Evolutionary conservation across 2,329 filamentous ascomycete genomes (phyloP), one percentile per base, ranked within the genome.

Genomic region (Trichoderma gracile): DNA sequence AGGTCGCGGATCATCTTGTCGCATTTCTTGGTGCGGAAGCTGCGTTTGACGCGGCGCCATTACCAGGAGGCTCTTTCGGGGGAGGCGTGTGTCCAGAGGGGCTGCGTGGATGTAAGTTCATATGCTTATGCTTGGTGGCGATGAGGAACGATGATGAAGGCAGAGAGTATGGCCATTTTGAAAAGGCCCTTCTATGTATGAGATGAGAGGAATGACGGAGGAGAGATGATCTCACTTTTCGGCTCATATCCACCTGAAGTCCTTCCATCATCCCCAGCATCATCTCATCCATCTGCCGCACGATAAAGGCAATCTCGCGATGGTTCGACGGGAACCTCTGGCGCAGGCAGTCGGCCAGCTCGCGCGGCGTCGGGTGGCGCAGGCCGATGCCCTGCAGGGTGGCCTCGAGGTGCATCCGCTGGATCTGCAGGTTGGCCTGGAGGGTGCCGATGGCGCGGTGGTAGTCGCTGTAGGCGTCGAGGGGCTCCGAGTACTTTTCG

Each of bases 41-140:
- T 58, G 15, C 53, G 62, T 27, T 64, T 58, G 45, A 64, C 62
- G 54, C 62, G 55, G 23, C 62, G 60, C 60, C 60, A 63, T 63
- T 63, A 50, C 60, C 60, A 63, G 5, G 60, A 54, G 38, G 17
- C 40, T 19, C 60, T 63, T 17, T 63, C 60, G 19, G 60, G 43
- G 12, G 60, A 46, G 3, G 55, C 50, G 17, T 42, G 50, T 17
- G 60, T 63, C 60, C 60, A 63, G 17, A 63, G 52, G 3, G 60
- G 60, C 60, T 63, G 42, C 30, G 23, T 5, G 15, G 9, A n/a
- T 5, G n/a, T 63, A 14, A 47, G 50, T 40, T 19, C 3, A 6
- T 38, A 3, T 52, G 33, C 40, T n/a, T 27, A 55, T 25, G 52
- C 14, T 23, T n/a, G 38, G 21, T 30, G 23, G n/a, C 10, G 15